Base-by-base conservation (phyloP, 169 alveolate genomes). In the Nephromyces sp. region DNA sequence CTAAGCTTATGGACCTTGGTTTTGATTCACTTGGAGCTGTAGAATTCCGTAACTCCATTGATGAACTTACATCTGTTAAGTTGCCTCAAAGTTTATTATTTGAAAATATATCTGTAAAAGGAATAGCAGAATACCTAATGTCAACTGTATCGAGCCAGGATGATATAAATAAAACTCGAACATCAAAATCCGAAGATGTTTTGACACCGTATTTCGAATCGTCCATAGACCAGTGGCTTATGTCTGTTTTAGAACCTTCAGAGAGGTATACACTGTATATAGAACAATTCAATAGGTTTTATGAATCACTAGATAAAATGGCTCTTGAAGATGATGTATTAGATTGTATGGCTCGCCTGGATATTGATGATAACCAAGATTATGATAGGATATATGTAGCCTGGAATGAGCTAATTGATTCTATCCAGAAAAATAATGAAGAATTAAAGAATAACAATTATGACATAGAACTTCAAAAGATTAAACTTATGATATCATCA, bases 1-100 rank as follows among this genome's bases (percentile, higher is more conserved):
- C 72, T 15, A 81, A 87, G 0, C 63, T 86, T 52, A 75, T 35
- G 72, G 89, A 83, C 21, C 53, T 83, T 1, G 92, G 92, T n/a
- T 74, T 86, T 8, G 92, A 86, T 70, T 86, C 92, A 22, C 68
- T 86, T 31, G 81, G 88, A 6, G 92, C 89, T 0, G 84, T 86
- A 27, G 92, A 86, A 70, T 77, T 86, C 66, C 82, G 92, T 15
- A 82, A 85, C 70, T 43, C 71, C 15, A 25, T 65, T 8, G 33
- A 43, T 2, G 71, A 65, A 27, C 22, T 65, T 31, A 78, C 84
- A 6, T 85, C 84, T 1, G 86, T 78, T 35, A 77, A 78, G 32
- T 65, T 78, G 28, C 84, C 84, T 6, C 84, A 78, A 33, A 68
- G 82, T 1, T 31, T 78, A 1, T 75, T 78, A 8, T 78, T 78